These are phyloP conservation scores for Leccinum ochraceum DNA, from an alignment of 768 basidiomycete species.

Conservation along the genomic window DNA sequence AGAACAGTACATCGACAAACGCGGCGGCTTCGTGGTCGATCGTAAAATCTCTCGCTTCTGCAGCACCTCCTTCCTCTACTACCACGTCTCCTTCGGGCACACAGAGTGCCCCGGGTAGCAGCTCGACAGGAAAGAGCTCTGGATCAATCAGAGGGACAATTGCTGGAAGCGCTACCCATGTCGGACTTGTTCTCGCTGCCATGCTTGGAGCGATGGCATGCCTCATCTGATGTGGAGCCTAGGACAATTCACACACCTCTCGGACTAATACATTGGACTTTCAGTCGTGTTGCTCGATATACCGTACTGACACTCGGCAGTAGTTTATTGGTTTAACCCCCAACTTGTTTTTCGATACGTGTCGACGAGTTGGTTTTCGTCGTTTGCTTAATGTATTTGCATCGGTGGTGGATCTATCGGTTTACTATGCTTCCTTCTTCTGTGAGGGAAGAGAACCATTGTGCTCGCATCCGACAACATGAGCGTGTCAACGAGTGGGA, in stretches of 20 bases:
- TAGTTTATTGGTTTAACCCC: background rate
- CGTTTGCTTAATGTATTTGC: background rate
- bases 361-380: background rate
- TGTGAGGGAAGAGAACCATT: background rate
- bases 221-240: conserved; percentile 10
- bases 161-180: conserved; percentile 14
- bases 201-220: conserved; percentile 15
- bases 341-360: background rate
- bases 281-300: conserved; percentile 8
- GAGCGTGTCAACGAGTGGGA: background rate
- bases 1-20: conserved; percentile 45
- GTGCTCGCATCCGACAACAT: background rate
- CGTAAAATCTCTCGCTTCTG: conserved; percentile 46
- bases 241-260: background rate
- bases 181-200: conserved; percentile 11
- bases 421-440: background rate
- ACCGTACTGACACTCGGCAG: background rate
- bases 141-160: conserved; percentile 17
- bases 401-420: background rate
- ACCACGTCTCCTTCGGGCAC: conserved; percentile 23
- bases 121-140: conserved; percentile 16
- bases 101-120: conserved; percentile 13
- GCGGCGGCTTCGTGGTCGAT: conserved; percentile 49
- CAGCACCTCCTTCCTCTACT: conserved; percentile 38
- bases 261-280: background rate